Evolutionary conservation across 805 yeast genomes (phyloP).

Genomic region (Maudiozyma turicensis): DNA sequence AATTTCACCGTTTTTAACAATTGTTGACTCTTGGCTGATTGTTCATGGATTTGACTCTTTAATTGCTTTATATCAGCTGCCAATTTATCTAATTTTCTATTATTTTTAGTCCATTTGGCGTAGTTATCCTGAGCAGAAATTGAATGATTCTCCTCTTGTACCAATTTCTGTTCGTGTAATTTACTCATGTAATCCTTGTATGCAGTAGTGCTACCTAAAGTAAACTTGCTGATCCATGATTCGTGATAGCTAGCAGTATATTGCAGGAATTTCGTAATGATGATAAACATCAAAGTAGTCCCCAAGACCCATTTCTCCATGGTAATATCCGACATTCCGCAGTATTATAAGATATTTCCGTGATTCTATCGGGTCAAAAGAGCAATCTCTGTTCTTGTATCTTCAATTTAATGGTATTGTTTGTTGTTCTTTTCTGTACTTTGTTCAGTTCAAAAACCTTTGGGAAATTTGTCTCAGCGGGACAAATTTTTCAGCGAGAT

Average conservation of each 20-base stretch:
- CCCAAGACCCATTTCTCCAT: constrained; percentile 12
- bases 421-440: too few relatives aligned
- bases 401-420: too few relatives aligned
- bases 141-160: constrained; percentile 44
- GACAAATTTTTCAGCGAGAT: too few relatives aligned
- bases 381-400: too few relatives aligned
- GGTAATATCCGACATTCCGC: neutral
- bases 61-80: constrained; percentile 40
- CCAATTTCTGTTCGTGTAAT: constrained; percentile 36
- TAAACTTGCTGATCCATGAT: constrained; percentile 10
- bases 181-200: constrained; percentile 25
- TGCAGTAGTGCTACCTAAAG: constrained; percentile 14
- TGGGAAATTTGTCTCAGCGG: too few relatives aligned
- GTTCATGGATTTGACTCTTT: constrained; percentile 30
- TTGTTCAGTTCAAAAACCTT: too few relatives aligned
- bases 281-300: constrained; percentile 13
- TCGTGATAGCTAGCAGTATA: constrained; percentile 18
- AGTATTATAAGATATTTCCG: too few relatives aligned
- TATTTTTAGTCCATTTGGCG: constrained; percentile 91
- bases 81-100: constrained; percentile 56
- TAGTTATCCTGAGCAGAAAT: constrained; percentile 88
- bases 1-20: constrained; percentile 14
- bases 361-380: too few relatives aligned
- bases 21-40: constrained; percentile 5
- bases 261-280: constrained; percentile 16